Evolutionary conservation across 2,329 filamentous ascomycete species (phyloP), one percentile per base, ranked within the genome.

Genomic region (Aspergillus tamarii): DNA sequence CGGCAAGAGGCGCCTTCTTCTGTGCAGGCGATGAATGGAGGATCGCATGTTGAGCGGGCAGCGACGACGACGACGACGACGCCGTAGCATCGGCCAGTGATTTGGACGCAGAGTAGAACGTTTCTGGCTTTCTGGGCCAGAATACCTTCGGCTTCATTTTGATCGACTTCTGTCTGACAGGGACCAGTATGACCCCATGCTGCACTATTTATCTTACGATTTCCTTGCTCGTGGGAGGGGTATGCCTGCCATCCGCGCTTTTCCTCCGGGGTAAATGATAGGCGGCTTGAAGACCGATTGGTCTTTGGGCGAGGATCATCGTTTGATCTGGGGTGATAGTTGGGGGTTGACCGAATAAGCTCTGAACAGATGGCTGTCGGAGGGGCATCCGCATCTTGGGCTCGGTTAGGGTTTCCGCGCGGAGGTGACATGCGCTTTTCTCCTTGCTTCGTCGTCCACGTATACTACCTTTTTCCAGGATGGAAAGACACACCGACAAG

Each of bases 1-100:
- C 59, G 0, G 69, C 63, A n/a, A 71, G 62, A 14, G 69, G 63
- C 6, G 85, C 83, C 64, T 82, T 82, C 1, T 59, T 69, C 12
- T 41, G 16, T 10, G 61, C 26, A 7, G 61, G 23, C 2, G 59
- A 28, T 1, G 39, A 57, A 23, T 45, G 46, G 12, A 60, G 41
- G 11, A 60, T 30, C 9, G 12, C 62, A 61, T 64, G 57, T 19
- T 64, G 55, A n/a, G 63, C 34, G 41, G 65, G 32, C 10, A 64
- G 39, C 7, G 60, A 57, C 19, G 66, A 62, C 10, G 66, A 45
- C 7, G 60, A 57, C 19, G 66, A 62, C n/a, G 57, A 23, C 9
- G 57, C 36, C 7, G 32, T 12, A 10, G 58, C 45, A 36, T 53
- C 43, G 34, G 52, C 32, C 12, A 57, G 5, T 6, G 58, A 10